Conservation (phyloP, 1,284 basidiomycete species). For the Afroboletus lepidellus region DNA sequence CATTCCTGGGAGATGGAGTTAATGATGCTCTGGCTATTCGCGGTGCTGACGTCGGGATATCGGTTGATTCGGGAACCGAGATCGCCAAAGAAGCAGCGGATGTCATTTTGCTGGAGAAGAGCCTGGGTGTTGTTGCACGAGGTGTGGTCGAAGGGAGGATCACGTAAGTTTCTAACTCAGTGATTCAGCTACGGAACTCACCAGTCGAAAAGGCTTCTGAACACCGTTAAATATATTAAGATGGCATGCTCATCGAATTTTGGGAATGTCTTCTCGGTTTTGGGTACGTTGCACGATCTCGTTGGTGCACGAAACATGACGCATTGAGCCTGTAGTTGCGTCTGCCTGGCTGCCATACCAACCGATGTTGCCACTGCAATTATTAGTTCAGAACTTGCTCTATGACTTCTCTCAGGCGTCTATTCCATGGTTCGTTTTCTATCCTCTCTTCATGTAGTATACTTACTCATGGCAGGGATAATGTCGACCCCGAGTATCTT, state of each 20-base stretch:
- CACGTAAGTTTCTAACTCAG: constrained; percentile 22
- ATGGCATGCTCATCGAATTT: constrained; percentile 36
- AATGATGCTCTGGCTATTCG: constrained; percentile 35
- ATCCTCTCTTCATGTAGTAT: background rate
- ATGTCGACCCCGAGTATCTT: constrained; percentile 34
- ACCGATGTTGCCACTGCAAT: constrained; percentile 31
- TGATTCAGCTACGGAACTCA: constrained; percentile 13
- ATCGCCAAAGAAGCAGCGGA: constrained; percentile 98
- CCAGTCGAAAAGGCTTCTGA: constrained; percentile 25
- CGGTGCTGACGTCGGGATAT: constrained; percentile 90
- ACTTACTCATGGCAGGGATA: constrained; percentile 25
- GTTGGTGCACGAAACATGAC: constrained; percentile 1
- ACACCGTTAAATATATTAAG: constrained; percentile 34
- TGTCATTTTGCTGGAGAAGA: constrained; percentile 85
- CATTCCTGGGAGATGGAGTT: constrained; percentile 35
- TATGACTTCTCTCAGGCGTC: constrained; percentile 35
- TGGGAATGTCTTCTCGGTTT: constrained; percentile 34
- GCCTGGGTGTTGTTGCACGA: constrained; percentile 31
- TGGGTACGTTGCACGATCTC: constrained; percentile 23
- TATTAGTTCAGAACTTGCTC: constrained; percentile 30
- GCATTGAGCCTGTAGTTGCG: constrained; percentile 20
- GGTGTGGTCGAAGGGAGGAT: constrained; percentile 35
- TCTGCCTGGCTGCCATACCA: constrained; percentile 35
- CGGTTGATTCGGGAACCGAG: constrained; percentile 97
- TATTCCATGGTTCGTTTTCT: constrained; percentile 29